phyloP scores from a whole-genome alignment of 2,329 filamentous ascomycete genomes.

The Cytospora chrysosperma region DNA sequence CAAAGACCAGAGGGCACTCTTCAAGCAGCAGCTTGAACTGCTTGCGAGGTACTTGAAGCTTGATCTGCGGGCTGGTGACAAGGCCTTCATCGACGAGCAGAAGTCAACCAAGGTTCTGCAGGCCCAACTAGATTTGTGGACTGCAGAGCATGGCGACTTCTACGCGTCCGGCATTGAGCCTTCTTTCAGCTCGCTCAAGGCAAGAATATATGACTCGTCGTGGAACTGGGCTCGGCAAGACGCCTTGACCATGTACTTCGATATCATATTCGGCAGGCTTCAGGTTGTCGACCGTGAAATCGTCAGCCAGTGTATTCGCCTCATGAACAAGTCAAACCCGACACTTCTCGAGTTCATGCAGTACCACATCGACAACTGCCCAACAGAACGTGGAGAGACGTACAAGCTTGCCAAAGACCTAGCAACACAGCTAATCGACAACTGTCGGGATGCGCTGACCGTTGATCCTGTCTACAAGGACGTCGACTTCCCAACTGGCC shows the following conservation, averaged over 20 bases:
- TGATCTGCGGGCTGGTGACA: slow-evolving; percentile 94
- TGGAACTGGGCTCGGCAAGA: slow-evolving; percentile 99
- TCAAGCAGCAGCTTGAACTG: slow-evolving; percentile 97
- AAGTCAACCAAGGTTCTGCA: slow-evolving; percentile 86
- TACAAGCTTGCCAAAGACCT: slow-evolving; percentile 97
- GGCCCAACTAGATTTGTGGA: slow-evolving; percentile 92
- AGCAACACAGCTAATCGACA: slow-evolving; percentile 89
- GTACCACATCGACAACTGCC: slow-evolving; percentile 99
- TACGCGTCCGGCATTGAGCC: slow-evolving; percentile 95
- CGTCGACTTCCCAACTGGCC: slow-evolving; percentile 86
- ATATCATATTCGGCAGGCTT: slow-evolving; percentile 95
- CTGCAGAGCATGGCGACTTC: slow-evolving; percentile 91
- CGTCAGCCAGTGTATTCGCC: slow-evolving; percentile 95
- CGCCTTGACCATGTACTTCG: slow-evolving; percentile 97
- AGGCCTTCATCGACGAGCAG: slow-evolving; percentile 80
- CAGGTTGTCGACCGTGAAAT: slow-evolving; percentile 95
- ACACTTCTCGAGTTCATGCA: slow-evolving; percentile 98
- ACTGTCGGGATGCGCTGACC: slow-evolving; percentile 89
- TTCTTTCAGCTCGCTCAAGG: slow-evolving; percentile 89
- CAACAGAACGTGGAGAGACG: slow-evolving; percentile 92
- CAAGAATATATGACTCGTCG: slow-evolving; percentile 93
- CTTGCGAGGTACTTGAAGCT: slow-evolving; percentile 96
- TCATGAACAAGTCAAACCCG: slow-evolving; percentile 99
- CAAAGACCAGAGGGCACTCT: slow-evolving; percentile 91
- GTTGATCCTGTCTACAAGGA: slow-evolving; percentile 92